These are phyloP conservation scores for Zarea fungicola DNA, from an alignment of 2,329 filamentous ascomycete species.

Conservation along the genomic window DNA sequence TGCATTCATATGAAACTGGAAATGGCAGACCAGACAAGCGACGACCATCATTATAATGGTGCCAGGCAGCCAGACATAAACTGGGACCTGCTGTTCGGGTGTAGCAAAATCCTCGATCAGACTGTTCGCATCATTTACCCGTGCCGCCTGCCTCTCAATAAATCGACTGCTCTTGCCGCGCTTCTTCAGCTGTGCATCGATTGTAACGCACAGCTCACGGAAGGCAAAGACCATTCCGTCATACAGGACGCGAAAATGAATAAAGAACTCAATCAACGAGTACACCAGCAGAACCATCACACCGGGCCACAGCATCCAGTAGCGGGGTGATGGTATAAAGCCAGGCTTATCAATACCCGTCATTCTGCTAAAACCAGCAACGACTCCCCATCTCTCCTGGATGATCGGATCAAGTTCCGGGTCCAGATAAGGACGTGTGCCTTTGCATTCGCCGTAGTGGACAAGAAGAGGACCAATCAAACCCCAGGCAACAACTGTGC, in stretches of 20 bases:
- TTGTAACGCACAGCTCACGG: constrained; percentile 23
- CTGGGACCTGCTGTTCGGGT: constrained; percentile 43
- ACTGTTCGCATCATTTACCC: constrained; percentile 24
- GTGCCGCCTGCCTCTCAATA: constrained; percentile 32
- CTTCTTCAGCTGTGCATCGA: constrained; percentile 28
- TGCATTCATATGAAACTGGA: constrained; percentile 47
- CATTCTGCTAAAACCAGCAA: constrained; percentile 28
- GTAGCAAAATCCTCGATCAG: constrained; percentile 36
- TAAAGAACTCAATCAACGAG: constrained; percentile 35
- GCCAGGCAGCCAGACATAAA: constrained; percentile 48
- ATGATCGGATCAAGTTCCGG: constrained; percentile 18
- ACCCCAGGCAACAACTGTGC: constrained; percentile 51
- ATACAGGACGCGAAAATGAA: constrained; percentile 33
- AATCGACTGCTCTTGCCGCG: constrained; percentile 27
- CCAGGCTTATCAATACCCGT: constrained; percentile 21
- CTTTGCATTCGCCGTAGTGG: constrained; percentile 47
- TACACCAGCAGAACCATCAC: constrained; percentile 40
- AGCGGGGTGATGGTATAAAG: constrained; percentile 32
- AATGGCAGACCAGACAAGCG: constrained; percentile 45
- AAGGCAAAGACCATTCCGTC: constrained; percentile 31
- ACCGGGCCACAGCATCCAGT: constrained; percentile 40
- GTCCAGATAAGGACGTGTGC: constrained; percentile 25
- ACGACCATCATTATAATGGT: constrained; percentile 43
- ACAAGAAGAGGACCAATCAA: constrained; percentile 43
- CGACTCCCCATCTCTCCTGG: constrained; percentile 24